Conservation (phyloP, 768 basidiomycete species). For the Leccinum subtestaceum region DNA sequence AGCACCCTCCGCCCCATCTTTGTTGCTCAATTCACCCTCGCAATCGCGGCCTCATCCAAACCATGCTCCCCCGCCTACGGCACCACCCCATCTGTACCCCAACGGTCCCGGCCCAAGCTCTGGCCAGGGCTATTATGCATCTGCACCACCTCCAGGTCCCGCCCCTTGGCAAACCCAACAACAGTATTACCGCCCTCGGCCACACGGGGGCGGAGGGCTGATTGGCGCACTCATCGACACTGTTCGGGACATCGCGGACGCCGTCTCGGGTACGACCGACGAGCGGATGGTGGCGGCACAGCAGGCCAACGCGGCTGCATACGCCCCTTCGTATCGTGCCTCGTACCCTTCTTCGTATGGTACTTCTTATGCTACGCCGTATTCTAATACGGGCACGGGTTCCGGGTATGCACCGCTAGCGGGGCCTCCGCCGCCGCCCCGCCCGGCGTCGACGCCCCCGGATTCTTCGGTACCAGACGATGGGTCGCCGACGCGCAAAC, state of each 20-base stretch:
- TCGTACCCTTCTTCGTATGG: neutral
- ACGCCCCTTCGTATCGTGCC: constrained; percentile 1
- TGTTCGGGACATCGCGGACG: constrained; percentile 28
- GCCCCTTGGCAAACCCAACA: constrained; percentile 24
- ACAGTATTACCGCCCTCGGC: constrained; percentile 16
- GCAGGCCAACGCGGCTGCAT: constrained; percentile 18
- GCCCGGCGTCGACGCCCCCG: constrained; percentile 16
- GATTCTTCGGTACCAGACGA: constrained; percentile 39
- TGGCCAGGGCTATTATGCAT: constrained; percentile 1
- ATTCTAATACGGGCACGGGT: neutral
- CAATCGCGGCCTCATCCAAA: neutral
- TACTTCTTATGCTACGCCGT: constrained; percentile 11
- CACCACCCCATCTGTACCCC: constrained; percentile 1
- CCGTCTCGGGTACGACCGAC: constrained; percentile 25
- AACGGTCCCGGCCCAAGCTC: neutral
- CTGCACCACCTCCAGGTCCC: constrained; percentile 4
- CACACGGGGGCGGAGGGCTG: constrained; percentile 23
- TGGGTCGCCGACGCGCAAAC: constrained; percentile 59
- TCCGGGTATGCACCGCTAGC: constrained; percentile 16
- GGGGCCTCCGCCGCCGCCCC: constrained; percentile 3
- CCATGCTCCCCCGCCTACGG: neutral
- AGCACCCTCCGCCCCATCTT: constrained; percentile 22
- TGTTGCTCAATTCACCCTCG: neutral
- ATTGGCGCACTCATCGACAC: constrained; percentile 27
- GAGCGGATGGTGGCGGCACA: constrained; percentile 15